These are phyloP conservation scores for Zanthoxylum bungeanum DNA, from an alignment of 345 rosid species.

Conservation along the genomic window DNA sequence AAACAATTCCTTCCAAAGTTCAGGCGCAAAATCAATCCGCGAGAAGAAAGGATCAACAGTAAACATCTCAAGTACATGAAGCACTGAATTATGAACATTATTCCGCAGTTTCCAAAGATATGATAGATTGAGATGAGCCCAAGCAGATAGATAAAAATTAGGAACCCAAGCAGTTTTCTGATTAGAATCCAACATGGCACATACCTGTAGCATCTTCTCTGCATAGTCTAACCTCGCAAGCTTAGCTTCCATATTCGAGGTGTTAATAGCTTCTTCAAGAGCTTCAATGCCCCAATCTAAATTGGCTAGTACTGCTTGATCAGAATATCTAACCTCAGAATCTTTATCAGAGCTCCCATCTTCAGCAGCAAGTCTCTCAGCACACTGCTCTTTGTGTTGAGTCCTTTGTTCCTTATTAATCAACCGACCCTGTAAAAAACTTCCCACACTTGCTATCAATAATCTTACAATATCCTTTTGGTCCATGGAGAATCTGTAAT, in stretches of 20 bases:
- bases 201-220: constrained; percentile 69
- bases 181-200: constrained; percentile 48
- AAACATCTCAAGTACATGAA: constrained; percentile 63
- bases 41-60: constrained; percentile 64
- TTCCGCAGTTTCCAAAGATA: constrained; percentile 54
- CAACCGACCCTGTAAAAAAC: constrained; percentile 44
- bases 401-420: constrained; percentile 40
- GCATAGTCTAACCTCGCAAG: constrained; percentile 53
- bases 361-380: constrained; percentile 64
- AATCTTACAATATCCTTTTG: constrained; percentile 40
- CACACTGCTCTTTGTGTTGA: constrained; percentile 62
- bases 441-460: constrained; percentile 35
- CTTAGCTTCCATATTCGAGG: constrained; percentile 57
- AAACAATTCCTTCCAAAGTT: constrained; percentile 61
- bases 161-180: constrained; percentile 71
- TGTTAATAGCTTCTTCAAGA: constrained; percentile 64
- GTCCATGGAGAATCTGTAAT: constrained; percentile 42
- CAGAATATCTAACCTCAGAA: constrained; percentile 49
- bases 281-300: constrained; percentile 73
- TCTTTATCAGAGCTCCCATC: constrained; percentile 37
- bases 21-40: constrained; percentile 60
- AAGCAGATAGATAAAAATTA: constrained; percentile 65
- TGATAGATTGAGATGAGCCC: constrained; percentile 63
- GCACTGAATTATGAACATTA: constrained; percentile 31
- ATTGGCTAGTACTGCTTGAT: constrained; percentile 66